Percentiles rank a stretch among this genome's conserved stretches.
Evolutionary conservation across 148 eudicot species (phyloP).

Genomic region (Diospyros lotus): DNA sequence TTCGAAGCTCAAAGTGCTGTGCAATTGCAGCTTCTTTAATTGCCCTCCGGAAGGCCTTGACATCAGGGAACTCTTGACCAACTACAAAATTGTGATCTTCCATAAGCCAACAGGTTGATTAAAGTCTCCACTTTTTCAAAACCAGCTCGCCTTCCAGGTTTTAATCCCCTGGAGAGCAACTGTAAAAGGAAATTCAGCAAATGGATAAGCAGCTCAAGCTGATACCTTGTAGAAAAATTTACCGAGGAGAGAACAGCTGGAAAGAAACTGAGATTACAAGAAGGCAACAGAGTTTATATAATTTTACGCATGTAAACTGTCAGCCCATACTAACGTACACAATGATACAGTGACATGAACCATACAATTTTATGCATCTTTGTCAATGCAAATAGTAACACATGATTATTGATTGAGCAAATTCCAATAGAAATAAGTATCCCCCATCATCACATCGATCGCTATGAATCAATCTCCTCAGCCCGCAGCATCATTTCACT

Average conservation of each 20-base stretch:
- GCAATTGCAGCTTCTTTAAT: constrained; percentile 70
- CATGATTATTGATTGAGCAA: background rate
- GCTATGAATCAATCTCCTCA: background rate
- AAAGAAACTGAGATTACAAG: constrained; percentile 8
- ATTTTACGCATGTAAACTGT: background rate
- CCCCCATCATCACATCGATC: background rate
- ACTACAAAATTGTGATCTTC: constrained; percentile 36
- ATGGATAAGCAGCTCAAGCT: background rate
- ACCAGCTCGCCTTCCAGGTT: background rate
- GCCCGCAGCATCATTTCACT: background rate
- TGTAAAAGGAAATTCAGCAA: background rate
- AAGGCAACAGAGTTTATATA: background rate
- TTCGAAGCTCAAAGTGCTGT: constrained; percentile 62
- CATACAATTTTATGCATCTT: no score
- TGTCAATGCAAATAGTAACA: no score
- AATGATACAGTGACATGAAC: no score
- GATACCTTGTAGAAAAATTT: background rate
- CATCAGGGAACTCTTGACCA: constrained; percentile 67
- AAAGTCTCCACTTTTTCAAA: background rate
- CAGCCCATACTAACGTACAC: background rate
- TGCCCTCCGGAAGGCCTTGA: constrained; percentile 52
- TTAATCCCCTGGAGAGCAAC: background rate
- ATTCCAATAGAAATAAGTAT: background rate
- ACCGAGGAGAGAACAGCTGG: background rate
- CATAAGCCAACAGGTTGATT: constrained; percentile 21